A percentile compares a stretch with the other conserved stretches of the same genome.
Conservation (phyloP, 306 rosid genomes). For the Cucurbita ficifolia region DNA sequence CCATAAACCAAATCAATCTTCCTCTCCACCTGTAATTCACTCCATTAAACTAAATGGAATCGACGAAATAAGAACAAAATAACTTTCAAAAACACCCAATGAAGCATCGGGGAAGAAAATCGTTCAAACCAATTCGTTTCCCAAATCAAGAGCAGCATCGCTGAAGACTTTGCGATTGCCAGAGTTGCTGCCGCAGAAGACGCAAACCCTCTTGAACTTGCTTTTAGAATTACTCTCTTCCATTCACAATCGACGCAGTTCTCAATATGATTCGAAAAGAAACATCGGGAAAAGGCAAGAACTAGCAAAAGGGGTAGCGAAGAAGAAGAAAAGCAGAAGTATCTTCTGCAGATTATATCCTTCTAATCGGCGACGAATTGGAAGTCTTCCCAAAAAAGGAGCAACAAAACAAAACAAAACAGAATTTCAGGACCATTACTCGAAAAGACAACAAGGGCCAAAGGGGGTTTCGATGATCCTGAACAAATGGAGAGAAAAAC, state of each 20-base stretch:
- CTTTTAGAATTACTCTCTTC: constrained; percentile 39
- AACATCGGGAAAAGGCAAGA: constrained; percentile 11
- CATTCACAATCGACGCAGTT: constrained; percentile 35
- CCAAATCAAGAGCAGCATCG: constrained; percentile 72
- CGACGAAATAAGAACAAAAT: neutral
- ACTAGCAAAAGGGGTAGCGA: neutral
- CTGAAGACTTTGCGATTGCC: constrained; percentile 68
- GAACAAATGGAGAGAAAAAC: neutral
- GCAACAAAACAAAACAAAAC: constrained; percentile 16
- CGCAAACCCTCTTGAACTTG: constrained; percentile 71
- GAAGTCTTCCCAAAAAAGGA: constrained; percentile 10
- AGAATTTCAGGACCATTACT: constrained; percentile 13
- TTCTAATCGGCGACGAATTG: constrained; percentile 4
- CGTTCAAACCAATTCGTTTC: constrained; percentile 60
- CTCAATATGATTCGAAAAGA: constrained; percentile 20
- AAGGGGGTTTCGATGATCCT: constrained; percentile 8
- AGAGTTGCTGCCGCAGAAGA: constrained; percentile 91
- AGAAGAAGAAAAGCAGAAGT: neutral
- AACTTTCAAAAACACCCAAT: neutral
- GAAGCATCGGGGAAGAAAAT: neutral
- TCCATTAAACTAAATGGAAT: neutral
- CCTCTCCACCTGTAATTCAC: constrained; percentile 53
- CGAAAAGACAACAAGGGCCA: constrained; percentile 17
- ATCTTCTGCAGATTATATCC: constrained; percentile 11
- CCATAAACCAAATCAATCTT: constrained; percentile 84